Base-by-base conservation (phyloP, 257 asterid species). In the Henckelia pumila region DNA sequence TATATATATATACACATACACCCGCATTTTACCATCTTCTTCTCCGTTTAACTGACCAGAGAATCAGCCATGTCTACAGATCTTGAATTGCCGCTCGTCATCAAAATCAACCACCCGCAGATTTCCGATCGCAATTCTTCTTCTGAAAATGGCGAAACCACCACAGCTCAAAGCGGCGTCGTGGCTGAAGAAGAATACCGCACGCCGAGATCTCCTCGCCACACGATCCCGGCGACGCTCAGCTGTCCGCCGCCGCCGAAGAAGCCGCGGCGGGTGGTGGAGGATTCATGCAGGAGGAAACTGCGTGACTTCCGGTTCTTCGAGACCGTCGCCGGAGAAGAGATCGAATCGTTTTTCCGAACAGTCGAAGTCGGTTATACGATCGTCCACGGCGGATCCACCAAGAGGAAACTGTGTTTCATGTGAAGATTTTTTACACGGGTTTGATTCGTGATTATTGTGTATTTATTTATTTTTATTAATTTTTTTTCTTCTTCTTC, bases 191-290 rank as follows among this genome's bases (percentile, higher is more conserved):
- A 69, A 2, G 66, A 67, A 16, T 87, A 81, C 64, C 81, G n/a
- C 30, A 84, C 91, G 1, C 91, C 88, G 8, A 79, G 64, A 70
- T 84, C 85, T 6, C 77, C 87, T 5, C 49, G 52, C 14, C 56
- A 77, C 66, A 77, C 75, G 80, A 84, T 87, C 69, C 87, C 95
- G 0, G 25, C 75, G 59, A 24, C 70, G 2, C 61, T 65, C 23
- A 67, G 58, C 67, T 84, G 95, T 56, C 95, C 91, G 40, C 89
- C 95, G 24, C 86, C 95, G 63, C 95, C 95, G 19, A 84, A 47
- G 72, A 87, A 84, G 79, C 77, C 72, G 53, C 73, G 79, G 74
- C 40, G 67, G 69, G 16, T 47, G 53, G 53, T 16, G 53, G 40
- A 68, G 40, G 70, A 77, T 23, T 75, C 82, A 3, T 80, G 88